Percentiles rank a stretch among this genome's conserved stretches.
Conservation (phyloP, 106 monocot genomes). For the Allium fistulosum region DNA sequence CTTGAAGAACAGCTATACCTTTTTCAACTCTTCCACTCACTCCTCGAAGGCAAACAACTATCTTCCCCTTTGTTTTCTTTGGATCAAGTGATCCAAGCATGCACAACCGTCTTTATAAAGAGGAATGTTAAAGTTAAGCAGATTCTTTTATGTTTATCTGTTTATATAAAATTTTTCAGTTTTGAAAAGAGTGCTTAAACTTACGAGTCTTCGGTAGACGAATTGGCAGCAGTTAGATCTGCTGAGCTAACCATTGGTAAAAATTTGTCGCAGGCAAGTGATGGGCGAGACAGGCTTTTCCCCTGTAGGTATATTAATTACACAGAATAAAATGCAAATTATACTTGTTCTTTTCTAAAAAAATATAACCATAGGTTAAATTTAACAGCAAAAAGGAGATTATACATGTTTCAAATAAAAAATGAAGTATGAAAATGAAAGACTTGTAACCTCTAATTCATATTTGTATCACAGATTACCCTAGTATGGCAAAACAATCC, state of each 20-base stretch:
- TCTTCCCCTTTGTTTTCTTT: constrained; percentile 35
- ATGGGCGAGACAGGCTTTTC: constrained; percentile 20
- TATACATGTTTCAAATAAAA: too few species aligned
- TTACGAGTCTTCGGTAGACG: constrained; percentile 14
- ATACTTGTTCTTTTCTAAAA: too few species aligned
- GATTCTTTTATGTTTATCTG: too few species aligned
- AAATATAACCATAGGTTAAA: too few species aligned
- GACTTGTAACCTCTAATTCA: too few species aligned
- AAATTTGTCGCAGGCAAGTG: constrained; percentile 6
- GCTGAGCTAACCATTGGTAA: constrained; percentile 16
- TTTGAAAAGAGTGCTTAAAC: neutral
- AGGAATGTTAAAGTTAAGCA: neutral
- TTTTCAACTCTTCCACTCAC: constrained; percentile 19
- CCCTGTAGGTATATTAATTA: constrained; percentile 6
- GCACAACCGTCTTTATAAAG: constrained; percentile 17
- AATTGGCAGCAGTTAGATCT: constrained; percentile 11
- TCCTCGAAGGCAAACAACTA: constrained; percentile 22
- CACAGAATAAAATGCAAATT: neutral
- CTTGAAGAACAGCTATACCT: constrained; percentile 12
- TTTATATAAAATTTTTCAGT: too few species aligned
- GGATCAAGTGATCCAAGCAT: constrained; percentile 15
- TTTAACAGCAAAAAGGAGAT: too few species aligned
- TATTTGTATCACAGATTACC: too few species aligned
- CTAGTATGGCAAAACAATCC: too few species aligned
- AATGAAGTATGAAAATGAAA: too few species aligned